Base-by-base conservation (phyloP, 768 basidiomycete species). In the Asterophora parasitica region DNA sequence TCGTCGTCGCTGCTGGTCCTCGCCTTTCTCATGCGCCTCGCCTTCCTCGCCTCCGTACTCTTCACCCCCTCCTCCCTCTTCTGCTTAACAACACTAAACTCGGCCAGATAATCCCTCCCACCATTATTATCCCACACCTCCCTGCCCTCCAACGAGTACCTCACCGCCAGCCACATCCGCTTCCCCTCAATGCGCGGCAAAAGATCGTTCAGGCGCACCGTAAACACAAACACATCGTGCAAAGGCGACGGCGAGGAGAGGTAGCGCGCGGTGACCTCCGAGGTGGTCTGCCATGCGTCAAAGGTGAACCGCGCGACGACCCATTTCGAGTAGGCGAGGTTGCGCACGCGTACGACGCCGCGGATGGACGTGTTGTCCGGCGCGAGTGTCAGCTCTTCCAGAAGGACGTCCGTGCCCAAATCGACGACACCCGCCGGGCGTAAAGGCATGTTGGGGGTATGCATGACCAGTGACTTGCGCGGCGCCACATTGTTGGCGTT, bases 81-180 rank as follows among this genome's bases (percentile, higher is more conserved):
- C 49, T 64, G 61, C 26, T 56, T 55, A 30, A 37, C 50, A 52
- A 69, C 68, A 46, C 65, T 66, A 60, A 97, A 94, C 47, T 73
- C 78, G 46, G 88, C 78, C 39, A 79, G 70, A 64, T 95, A 97
- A 61, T 98, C 90, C 45, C 73, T 62, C 1, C 85, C 84, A 19
- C 57, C 62, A 61, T 96, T 95, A 69, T 90, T 94, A 65, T 98
- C 95, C 95, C 95, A 97, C 49, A 86, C 77, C 64, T 97, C 93
- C 54, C 72, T 67, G 0, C 87, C 88, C 4, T 68, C 80, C 19
- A 83, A 79, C 10, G 70, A 64, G 58, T 87, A 92, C 45, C 89
- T 72, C 38, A 97, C 66, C 2, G 89, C 91, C 37, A 96, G 61
- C 52, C 82, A 74, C 58, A 99, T 72, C 19, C 81, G 85, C 75